Base-by-base conservation (phyloP, 805 yeast genomes). In the Suhomyces sp. region DNA sequence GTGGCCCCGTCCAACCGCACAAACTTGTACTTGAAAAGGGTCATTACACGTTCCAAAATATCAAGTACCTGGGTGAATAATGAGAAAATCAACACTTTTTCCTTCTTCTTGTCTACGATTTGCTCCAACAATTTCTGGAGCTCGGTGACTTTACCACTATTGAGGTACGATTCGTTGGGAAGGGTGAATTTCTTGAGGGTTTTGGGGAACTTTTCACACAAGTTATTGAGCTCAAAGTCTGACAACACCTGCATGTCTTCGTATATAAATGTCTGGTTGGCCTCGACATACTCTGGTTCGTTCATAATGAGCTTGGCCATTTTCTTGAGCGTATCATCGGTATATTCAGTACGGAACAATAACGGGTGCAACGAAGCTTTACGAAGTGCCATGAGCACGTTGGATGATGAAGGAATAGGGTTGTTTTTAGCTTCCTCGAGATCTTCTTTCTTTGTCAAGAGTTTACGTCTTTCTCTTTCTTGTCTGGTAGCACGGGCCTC, bases 211-310 rank as follows among this genome's bases (percentile, higher is more conserved):
- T 82, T 83, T 44, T 74, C 74, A 66, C 97, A 90, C 50, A 94
- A 72, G 15, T 76, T 74, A 63, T 91, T 85, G 49, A 94, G 76
- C 71, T 94, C 99, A 67, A 81, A 88, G 73, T 94, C 99, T 7
- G 89, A 81, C 97, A 94, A 90, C 12, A 88, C 90, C 66, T 84
- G 84, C 98, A 94, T 92, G 68, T 94, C 99, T 73, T 94, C 99
- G 63, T 66, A 83, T 54, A 94, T 92, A 63, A 79, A 94, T 41
- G 82, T 74, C 56, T 76, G 72, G 65, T 90, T 91, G 15, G 98
- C 97, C 52, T 84, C 83, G 31, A 75, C 78, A 69, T 94, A 94
- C 50, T 81, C 84, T 0, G 90, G 89, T 63, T 92, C 97, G 52
- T 78, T 77, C 87, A 89, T 85, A 47, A 94, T 92, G 24, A 79